Evolutionary conservation across 306 rosid genomes (phyloP), one percentile per base, ranked within the genome.

Genomic region (Chamaecrista fasciculata): DNA sequence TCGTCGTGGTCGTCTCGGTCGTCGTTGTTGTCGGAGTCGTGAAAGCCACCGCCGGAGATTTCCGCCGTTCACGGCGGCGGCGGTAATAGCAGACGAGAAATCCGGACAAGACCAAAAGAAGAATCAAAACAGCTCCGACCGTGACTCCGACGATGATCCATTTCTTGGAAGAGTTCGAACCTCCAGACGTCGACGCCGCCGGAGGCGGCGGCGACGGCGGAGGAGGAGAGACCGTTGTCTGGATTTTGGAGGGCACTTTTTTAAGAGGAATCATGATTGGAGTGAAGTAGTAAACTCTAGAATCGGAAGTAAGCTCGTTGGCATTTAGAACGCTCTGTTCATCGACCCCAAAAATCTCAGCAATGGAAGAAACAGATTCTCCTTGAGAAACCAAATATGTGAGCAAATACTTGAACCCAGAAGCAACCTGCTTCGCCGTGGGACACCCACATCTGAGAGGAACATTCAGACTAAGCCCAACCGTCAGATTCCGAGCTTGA

Each of bases 401-500:
- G 5, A 90, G 79, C 44, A 90, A 79, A 79, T 68, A 90, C 48
- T 78, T 79, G 69, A 78, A 48, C 1, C 89, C 96, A 2, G 58
- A 60, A 12, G 72, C 77, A 0, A 11, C 47, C 75, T 90, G 96
- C 16, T 52, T 72, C 34, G 18, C 5, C 0, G 91, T 87, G 0
- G 89, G 93, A 64, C 96, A 87, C 1, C 87, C 96, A 8, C 96
- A 90, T n/a, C 89, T 19, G 4, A 90, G 87, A 0, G 93, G 96
- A 19, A 87, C 87, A 1, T 43, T 18, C 6, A 90, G 1, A 0
- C 16, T 12, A 5, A 31, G 9, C 2, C 80, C 83, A 3, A 0
- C 26, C 3, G n/a, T 2, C 16, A 90, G 84, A 34, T 78, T 47
- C 0, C n/a, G 49, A 2, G 0, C 11, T 3, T 3, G 23, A 49